A percentile compares a stretch with the other conserved stretches of the same genome.
These are phyloP conservation scores for Fusarium irregulare DNA, from an alignment of 2,329 filamentous ascomycete species.

Conservation along the genomic window DNA sequence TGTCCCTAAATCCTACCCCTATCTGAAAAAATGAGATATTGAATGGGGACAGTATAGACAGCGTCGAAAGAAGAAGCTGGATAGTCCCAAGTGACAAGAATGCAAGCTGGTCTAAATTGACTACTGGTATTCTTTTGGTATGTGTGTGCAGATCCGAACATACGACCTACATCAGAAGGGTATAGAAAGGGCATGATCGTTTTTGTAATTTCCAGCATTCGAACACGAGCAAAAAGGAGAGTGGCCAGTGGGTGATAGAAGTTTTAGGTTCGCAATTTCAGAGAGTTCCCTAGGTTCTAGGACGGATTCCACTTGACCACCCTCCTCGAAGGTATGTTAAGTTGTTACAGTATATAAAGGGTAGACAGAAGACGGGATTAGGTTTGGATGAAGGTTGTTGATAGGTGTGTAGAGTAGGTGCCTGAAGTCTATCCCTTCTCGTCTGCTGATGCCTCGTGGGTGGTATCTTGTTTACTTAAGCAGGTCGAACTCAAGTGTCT, in stretches of 20 bases:
- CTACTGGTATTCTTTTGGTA: too few species aligned
- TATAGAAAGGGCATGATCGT: background rate
- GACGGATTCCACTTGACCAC: background rate
- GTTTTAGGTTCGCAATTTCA: background rate
- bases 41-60: too few species aligned
- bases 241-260: background rate
- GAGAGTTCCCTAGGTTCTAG: background rate
- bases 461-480: background rate
- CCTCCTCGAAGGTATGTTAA: background rate
- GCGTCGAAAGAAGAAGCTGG: too few species aligned
- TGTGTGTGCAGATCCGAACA: too few species aligned
- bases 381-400: background rate
- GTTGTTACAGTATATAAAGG: background rate
- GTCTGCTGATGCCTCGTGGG: background rate
- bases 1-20: too few species aligned
- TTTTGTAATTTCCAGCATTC: background rate
- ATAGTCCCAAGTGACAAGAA: too few species aligned
- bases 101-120: too few species aligned
- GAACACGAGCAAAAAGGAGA: background rate
- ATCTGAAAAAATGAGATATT: too few species aligned
- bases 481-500: background rate
- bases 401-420: background rate
- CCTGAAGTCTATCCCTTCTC: background rate
- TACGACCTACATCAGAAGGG: accelerated
- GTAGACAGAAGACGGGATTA: background rate